A percentile compares a stretch with the other conserved stretches of the same genome.
These are phyloP conservation scores for Colletotrichum eleusines DNA, from an alignment of 2,329 filamentous ascomycete species.

Conservation along the genomic window DNA sequence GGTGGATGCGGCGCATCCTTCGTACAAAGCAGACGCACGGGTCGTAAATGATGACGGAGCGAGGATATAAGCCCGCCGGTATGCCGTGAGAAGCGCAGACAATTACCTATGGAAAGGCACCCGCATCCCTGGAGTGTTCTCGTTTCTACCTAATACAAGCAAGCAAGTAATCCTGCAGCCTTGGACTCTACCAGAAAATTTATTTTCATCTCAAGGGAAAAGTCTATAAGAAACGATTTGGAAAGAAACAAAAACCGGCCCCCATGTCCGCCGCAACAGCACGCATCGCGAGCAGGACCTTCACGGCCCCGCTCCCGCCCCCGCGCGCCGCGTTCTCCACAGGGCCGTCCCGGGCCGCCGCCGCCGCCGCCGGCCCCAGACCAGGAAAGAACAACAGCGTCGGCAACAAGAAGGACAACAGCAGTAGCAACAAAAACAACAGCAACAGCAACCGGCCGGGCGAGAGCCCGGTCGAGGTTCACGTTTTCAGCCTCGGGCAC, in stretches of 20 bases:
- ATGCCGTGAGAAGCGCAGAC: not conserved
- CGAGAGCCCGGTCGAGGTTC: slow-evolving; percentile 36
- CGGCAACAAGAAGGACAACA: not conserved
- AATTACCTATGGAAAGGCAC: not conserved
- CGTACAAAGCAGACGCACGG: slow-evolving; percentile 25
- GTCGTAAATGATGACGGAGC: slow-evolving; percentile 13
- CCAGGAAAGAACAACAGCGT: slow-evolving; percentile 10
- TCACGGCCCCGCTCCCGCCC: slow-evolving; percentile 6
- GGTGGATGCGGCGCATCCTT: slow-evolving; percentile 18
- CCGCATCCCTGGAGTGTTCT: not conserved
- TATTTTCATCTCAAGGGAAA: too few relatives aligned
- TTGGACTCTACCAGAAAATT: not conserved
- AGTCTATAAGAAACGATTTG: not conserved
- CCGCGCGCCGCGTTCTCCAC: slow-evolving; percentile 37
- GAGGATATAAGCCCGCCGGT: slow-evolving; percentile 2
- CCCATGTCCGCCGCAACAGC: slow-evolving; percentile 15
- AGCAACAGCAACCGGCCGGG: slow-evolving; percentile 23
- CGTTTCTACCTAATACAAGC: not conserved
- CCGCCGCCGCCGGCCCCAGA: not conserved
- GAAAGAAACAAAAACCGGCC: not conserved
- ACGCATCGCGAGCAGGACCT: slow-evolving; percentile 6
- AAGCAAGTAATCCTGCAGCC: not conserved
- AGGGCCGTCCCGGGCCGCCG: not conserved
- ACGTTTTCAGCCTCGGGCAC: slow-evolving; percentile 43
- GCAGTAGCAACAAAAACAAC: not conserved